Evolutionary conservation across 257 asterid species (phyloP), one percentile per base, ranked within the genome.

Genomic region (Dorcoceras hygrometricum): DNA sequence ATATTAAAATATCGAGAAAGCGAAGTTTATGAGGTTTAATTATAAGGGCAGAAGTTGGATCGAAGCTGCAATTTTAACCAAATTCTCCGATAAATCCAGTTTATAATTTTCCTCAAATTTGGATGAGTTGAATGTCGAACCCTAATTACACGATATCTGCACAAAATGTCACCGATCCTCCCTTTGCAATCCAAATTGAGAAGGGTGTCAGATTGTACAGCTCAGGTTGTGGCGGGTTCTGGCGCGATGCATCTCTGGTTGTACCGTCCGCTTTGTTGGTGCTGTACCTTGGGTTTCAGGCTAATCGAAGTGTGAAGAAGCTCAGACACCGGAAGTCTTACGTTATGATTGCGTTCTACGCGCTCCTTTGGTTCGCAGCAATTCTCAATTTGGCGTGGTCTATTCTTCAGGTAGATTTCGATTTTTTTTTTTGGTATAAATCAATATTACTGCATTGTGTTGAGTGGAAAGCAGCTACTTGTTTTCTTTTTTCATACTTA

Each of bases 271-370:
- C 77, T 69, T 66, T 93, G 75, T 79, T 93, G 70, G 76, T 90
- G 65, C 62, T 87, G 79, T 93, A 88, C 85, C 80, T 93, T 57
- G 96, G 86, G 77, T 83, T 87, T 73, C 88, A 83, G 57, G 94
- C 89, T 54, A 83, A 77, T 78, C 85, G 89, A 71, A 84, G 90
- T 69, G 36, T 89, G 31, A 90, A 82, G 82, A 93, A 83, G 81
- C 91, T 93, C 22, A 80, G 87, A 56, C 87, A 82, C 63, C 86
- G 96, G 5, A 79, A 84, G 75, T 88, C 97, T 6, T 77, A 68
- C 69, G 94, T 93, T 23, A 88, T 90, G 91, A 86, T 86, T 72
- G 88, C 96, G 72, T 88, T 86, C 82, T 87, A 89, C 68, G 89
- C 77, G 22, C 88, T 93, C 53, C 80, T 93, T 5, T 93, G 97